phyloP scores from a whole-genome alignment of 2,329 filamentous ascomycete species.

The Peltaster fructicola region DNA sequence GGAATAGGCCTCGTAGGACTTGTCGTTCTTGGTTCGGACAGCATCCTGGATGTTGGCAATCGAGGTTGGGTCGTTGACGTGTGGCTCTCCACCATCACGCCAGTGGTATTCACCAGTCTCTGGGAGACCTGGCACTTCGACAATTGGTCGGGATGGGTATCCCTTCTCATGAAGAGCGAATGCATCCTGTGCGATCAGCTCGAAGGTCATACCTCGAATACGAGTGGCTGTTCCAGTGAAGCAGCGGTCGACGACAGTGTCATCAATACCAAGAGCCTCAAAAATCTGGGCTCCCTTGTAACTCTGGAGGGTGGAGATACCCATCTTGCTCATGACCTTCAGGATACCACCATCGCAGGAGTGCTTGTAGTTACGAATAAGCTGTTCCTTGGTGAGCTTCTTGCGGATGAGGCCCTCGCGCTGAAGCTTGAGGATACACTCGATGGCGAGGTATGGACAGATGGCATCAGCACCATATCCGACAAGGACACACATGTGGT shows the following conservation, averaged over 20 bases:
- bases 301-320: slow-evolving; percentile 85
- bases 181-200: slow-evolving; percentile 81
- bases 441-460: slow-evolving; percentile 87
- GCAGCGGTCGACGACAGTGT: slow-evolving; percentile 80
- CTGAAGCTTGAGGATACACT: slow-evolving; percentile 94
- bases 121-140: slow-evolving; percentile 59
- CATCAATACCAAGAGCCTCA: slow-evolving; percentile 84
- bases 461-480: slow-evolving; percentile 90
- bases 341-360: slow-evolving; percentile 91
- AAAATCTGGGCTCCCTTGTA: slow-evolving; percentile 99
- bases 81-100: slow-evolving; percentile 88
- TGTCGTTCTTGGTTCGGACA: slow-evolving; percentile 92
- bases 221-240: slow-evolving; percentile 88
- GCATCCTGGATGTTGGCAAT: slow-evolving; percentile 97
- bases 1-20: slow-evolving; percentile 94
- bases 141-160: slow-evolving; percentile 64
- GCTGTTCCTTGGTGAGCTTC: slow-evolving; percentile 61
- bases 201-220: slow-evolving; percentile 86
- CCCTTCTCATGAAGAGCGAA: slow-evolving; percentile 91
- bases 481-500: slow-evolving; percentile 96
- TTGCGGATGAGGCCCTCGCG: slow-evolving; percentile 84
- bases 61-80: slow-evolving; percentile 85
- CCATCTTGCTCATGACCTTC: slow-evolving; percentile 99
- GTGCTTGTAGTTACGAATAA: slow-evolving; percentile 92
- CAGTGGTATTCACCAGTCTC: slow-evolving; percentile 97